Evolutionary conservation across 2,329 filamentous ascomycete species (phyloP), one percentile per base, ranked within the genome.

Genomic region (Colletotrichum destructivum): DNA sequence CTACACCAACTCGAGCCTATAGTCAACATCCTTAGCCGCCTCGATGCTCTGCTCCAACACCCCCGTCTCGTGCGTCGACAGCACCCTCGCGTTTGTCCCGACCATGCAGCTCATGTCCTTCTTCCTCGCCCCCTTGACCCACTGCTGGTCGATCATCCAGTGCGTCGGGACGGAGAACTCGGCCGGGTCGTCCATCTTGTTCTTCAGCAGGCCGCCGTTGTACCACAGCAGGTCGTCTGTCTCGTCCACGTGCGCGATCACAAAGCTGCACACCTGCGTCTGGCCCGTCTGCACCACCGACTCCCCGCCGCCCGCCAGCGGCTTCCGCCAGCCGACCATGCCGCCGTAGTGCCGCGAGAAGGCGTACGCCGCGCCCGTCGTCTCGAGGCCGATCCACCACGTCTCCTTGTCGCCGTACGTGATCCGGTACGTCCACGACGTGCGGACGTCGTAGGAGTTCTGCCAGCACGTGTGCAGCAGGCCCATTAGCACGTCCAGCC

Each of bases 331-430:
- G 0, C 84, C 84, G 0, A 83, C 73, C 9, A 85, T 82, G 2
- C 81, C 79, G 1, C 79, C 84, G 57, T 86, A 85, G 60, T 84
- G 81, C 40, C 75, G 66, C 7, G 84, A 82, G 68, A 86, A 85
- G 2, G 78, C 75, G 62, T 85, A 85, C 0, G 61, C 71, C 0
- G 81, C 78, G 4, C 80, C 80, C 3, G 80, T 78, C 1, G 85
- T 77, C 68, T 86, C 84, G 9, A 85, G 77, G 0, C 83, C 84
- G 26, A 86, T 77, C 84, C 84, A 86, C 78, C 80, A 86, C 0
- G 79, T 83, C 72, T 86, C 84, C 73, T 86, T 86, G 47, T 86
- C 84, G 0, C 84, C 84, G 26, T 86, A 82, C 0, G 78, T 82
- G 38, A 84, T 75, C 42, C 78, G 77, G 69, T 84, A 85, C 1